Base-by-base conservation (phyloP, 805 yeast genomes). In the Suhomyces sp. region DNA sequence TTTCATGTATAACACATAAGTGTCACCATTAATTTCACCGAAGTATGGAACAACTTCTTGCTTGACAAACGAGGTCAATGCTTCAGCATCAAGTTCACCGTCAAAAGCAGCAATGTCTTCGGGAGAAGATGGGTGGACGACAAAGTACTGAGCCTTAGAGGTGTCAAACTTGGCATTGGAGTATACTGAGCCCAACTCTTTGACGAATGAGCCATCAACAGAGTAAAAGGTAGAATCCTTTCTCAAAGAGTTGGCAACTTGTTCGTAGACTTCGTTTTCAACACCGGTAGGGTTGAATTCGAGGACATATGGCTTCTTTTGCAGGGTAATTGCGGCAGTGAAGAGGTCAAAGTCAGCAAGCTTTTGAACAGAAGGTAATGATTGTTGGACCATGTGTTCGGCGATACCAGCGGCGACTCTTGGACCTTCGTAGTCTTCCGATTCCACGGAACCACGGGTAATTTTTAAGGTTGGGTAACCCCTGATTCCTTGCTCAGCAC, bases 401-500 rank as follows among this genome's bases (percentile, higher is more conserved):
- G 79, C 77, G 48, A 93, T 91, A 34, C 88, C 80, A 29, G 73
- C 84, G 18, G 95, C 76, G 38, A 77, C 74, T 72, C 98, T 84
- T 46, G 83, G 85, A 43, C 98, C 98, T 35, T 73, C 75, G 65
- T 91, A 93, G 49, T 82, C 90, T 26, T 72, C 62, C 19, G 75
- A 71, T 22, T 60, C 52, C 10, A 43, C 44, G 30, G 56, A 62
- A 43, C 76, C 77, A 58, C 82, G 79, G 67, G 84, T 79, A 19
- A 88, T 76, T 65, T 84, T 86, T 62, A 87, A 63, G 22, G 91
- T 79, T 58, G 96, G 96, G 66, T 83, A 87, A 38, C 96, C 96
- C 63, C 70, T 78, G 48, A 87, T 74, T 19, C 77, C 85, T 42
- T 72, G 79, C 27, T 73, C 68, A 50, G 68, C 68, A 64, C 96